A percentile compares a stretch with the other conserved stretches of the same genome.
These are phyloP conservation scores for Rhizopogon vesiculosus DNA, from an alignment of 768 basidiomycete genomes.

Conservation along the genomic window DNA sequence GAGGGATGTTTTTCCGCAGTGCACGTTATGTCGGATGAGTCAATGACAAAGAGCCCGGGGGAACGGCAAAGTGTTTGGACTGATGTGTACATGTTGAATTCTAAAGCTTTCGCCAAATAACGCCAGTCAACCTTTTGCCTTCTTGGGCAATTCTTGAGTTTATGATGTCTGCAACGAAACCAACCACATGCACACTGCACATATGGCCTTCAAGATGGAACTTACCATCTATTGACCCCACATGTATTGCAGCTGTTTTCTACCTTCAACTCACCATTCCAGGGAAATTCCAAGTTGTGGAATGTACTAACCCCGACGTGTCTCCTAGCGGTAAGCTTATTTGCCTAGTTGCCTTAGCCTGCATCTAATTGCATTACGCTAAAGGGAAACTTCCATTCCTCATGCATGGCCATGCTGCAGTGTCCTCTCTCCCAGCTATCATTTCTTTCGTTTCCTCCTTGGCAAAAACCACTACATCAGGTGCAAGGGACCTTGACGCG, in stretches of 20 bases:
- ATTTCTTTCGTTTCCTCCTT: conserved; percentile 59
- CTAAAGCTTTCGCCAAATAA: conserved; percentile 5
- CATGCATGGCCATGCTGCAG: conserved; percentile 46
- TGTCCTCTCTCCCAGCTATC: conserved; percentile 57
- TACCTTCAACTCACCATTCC: conserved; percentile 68
- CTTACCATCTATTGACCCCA: conserved; percentile 62
- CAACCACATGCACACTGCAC: conserved; percentile 35
- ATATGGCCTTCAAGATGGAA: conserved; percentile 69
- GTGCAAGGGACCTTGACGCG: conserved; percentile 42
- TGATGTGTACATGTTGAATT: conserved; percentile 16
- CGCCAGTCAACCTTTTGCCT: conserved; percentile 2
- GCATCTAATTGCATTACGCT: not conserved
- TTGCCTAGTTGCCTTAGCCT: not conserved
- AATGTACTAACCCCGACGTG: conserved; percentile 63
- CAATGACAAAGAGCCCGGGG: conserved; percentile 2
- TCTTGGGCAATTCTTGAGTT: not conserved
- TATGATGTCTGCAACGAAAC: conserved; percentile 13
- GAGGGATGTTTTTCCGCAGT: too few relatives aligned
- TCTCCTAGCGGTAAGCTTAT: conserved; percentile 64
- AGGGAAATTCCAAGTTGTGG: conserved; percentile 56
- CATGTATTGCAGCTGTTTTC: conserved; percentile 59
- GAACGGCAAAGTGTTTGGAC: conserved; percentile 1
- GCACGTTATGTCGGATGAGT: not conserved
- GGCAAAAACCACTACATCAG: conserved; percentile 27
- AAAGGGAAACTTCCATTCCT: conserved; percentile 73